These are phyloP conservation scores for Backusella tarrabulga DNA, from an alignment of 192 early-diverging fungal genomes.

Conservation along the genomic window DNA sequence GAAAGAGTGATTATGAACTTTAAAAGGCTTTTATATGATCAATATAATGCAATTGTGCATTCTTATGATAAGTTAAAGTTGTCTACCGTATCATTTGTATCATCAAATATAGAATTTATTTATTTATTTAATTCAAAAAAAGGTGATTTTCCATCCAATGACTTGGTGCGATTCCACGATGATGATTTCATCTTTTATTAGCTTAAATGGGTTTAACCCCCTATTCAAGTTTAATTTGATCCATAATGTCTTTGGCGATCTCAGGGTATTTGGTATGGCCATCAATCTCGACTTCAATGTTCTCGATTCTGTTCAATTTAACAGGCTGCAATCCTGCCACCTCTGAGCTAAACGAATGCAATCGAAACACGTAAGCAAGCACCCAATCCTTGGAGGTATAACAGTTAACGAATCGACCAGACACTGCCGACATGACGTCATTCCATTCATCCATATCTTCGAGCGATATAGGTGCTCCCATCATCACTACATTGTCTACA, in stretches of 20 bases:
- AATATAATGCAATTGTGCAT: too few species aligned
- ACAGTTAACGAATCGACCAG: constrained; percentile 51
- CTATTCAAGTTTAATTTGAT: constrained; percentile 18
- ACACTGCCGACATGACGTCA: constrained; percentile 37
- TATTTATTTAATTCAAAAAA: too few species aligned
- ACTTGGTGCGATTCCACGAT: background rate
- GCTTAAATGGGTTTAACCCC: background rate
- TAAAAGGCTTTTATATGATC: too few species aligned
- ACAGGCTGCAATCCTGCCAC: constrained; percentile 49
- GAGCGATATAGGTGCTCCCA: constrained; percentile 54
- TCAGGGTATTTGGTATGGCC: constrained; percentile 51
- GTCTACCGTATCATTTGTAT: background rate
- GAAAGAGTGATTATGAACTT: too few species aligned
- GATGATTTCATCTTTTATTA: background rate
- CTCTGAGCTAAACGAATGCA: constrained; percentile 47
- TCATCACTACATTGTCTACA: constrained; percentile 51
- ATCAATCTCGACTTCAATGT: constrained; percentile 45
- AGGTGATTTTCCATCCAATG: background rate
- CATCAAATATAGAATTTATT: background rate
- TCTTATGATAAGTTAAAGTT: background rate
- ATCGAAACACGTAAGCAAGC: constrained; percentile 43
- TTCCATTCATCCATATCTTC: constrained; percentile 40
- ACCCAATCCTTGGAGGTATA: constrained; percentile 56
- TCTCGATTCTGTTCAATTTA: constrained; percentile 39
- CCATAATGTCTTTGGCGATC: constrained; percentile 15